Evolutionary conservation across 2,329 filamentous ascomycete species (phyloP).

Genomic region (Ophiocordyceps camponoti-floridani): DNA sequence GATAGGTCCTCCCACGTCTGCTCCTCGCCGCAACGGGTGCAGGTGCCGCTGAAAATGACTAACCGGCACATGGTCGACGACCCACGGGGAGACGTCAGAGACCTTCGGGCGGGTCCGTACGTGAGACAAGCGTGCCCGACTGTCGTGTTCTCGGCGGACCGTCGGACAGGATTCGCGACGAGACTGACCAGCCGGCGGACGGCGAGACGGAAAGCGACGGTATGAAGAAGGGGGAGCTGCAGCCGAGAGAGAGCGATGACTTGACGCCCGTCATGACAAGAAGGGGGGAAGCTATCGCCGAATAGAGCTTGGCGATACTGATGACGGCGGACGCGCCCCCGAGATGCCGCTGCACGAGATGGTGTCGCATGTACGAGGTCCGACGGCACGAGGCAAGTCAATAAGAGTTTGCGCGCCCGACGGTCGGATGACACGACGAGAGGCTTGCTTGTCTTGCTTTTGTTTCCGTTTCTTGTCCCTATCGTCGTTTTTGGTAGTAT

Average conservation of each 20-base stretch:
- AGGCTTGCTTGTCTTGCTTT: neutral
- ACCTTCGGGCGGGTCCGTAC: neutral
- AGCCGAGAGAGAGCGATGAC: neutral
- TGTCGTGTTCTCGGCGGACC: neutral
- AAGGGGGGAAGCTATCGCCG: neutral
- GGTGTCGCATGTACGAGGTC: neutral
- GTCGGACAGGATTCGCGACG: neutral
- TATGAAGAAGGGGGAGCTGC: neutral
- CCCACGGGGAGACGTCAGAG: neutral
- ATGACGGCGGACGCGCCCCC: neutral
- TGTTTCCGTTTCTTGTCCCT: neutral
- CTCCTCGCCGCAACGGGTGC: slow-evolving; percentile 20
- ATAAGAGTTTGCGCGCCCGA: neutral
- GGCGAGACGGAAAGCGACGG: neutral
- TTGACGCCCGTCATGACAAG: neutral
- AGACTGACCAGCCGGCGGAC: neutral
- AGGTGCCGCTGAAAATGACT: slow-evolving; percentile 24
- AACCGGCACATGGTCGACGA: slow-evolving; percentile 24
- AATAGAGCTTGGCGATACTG: neutral
- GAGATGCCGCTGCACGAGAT: neutral
- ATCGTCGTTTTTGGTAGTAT: neutral
- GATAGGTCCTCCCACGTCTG: slow-evolving; percentile 25
- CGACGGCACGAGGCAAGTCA: neutral
- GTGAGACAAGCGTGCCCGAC: neutral
- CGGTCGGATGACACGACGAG: neutral